Evolutionary conservation across 805 yeast species (phyloP), one percentile per base, ranked within the genome.

Genomic region (Nakazawaea sp.): DNA sequence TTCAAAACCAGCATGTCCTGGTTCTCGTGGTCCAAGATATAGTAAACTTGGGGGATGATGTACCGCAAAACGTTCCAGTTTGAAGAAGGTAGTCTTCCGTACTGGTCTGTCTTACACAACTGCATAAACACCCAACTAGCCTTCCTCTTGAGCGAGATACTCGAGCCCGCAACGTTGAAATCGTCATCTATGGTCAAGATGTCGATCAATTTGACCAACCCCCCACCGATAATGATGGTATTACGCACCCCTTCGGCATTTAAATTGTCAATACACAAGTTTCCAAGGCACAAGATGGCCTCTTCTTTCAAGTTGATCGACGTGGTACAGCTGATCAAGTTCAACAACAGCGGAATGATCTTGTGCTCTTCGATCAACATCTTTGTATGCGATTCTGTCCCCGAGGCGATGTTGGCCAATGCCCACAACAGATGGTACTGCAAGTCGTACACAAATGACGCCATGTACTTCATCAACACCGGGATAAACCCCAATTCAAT

Each of bases 41-140:
- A 30, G 29, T 34, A 34, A 29, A 39, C 30, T 27, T 39, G 42
- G 11, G 42, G 42, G 17, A 39, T 27, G 11, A 39, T 31, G 20
- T 39, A 39, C 18, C 42, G 24, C 30, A 39, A 39, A 24, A 39
- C 42, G 27, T 39, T 39, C 42, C 42, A 39, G 27, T 39, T 39
- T 3, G 38, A 34, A 12, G 42, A 39, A 8, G 42, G 42, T 20
- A 39, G 25, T 21, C 42, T 26, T 3, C 42, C 42, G 19, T 30
- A 39, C 27, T 31, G 35, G 21, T 39, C 42, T 16, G 42, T 39
- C 20, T 39, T 39, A 27, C 42, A 39, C 4, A 39, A 18, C 21
- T 39, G 42, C 42, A 39, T 39, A 20, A 39, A 39, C n/a, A 39
- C 38, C 42, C 42, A 39, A 34, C 42, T 39, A 7, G 42, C 38